Conservation (phyloP, 768 basidiomycete genomes). For the Boletus huronensis region DNA sequence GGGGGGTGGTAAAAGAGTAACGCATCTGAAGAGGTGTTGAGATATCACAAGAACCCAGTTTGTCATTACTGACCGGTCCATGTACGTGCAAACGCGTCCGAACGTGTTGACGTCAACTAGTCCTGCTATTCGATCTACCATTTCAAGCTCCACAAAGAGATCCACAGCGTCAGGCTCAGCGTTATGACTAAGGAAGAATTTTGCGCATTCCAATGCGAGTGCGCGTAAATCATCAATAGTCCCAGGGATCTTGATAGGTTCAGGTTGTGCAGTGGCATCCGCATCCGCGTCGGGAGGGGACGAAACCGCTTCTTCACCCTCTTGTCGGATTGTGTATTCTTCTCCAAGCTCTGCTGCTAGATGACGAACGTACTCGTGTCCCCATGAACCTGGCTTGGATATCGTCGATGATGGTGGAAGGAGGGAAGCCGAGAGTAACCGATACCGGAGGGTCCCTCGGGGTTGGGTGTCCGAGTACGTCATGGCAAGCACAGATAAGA, state of each 20-base stretch:
- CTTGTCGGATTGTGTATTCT: slow-evolving; percentile 75
- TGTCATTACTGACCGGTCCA: slow-evolving; percentile 68
- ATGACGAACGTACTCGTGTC: slow-evolving; percentile 98
- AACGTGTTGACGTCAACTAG: slow-evolving; percentile 88
- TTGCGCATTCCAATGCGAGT: slow-evolving; percentile 81
- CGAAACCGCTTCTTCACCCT: slow-evolving; percentile 39
- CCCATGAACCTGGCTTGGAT: slow-evolving; percentile 94
- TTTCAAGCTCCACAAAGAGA: slow-evolving; percentile 89
- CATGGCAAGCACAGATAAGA: slow-evolving; percentile 98
- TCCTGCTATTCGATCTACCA: slow-evolving; percentile 70
- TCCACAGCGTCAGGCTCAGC: slow-evolving; percentile 99
- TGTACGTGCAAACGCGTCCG: slow-evolving; percentile 89
- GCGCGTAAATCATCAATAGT: slow-evolving; percentile 71
- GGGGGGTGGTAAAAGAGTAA: slow-evolving; percentile 85
- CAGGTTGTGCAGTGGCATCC: slow-evolving; percentile 28
- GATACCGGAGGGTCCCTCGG: slow-evolving; percentile 91
- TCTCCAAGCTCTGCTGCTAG: slow-evolving; percentile 95
- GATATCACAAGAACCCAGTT: neutral
- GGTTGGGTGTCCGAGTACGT: slow-evolving; percentile 98
- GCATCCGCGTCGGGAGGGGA: slow-evolving; percentile 25
- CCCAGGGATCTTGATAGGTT: slow-evolving; percentile 39
- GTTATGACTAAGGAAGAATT: slow-evolving; percentile 88
- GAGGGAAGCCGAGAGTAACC: slow-evolving; percentile 74
- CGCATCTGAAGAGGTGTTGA: slow-evolving; percentile 51
- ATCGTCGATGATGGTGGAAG: slow-evolving; percentile 63